These are phyloP conservation scores for Ascochyta clinopodiicola DNA, from an alignment of 2,329 filamentous ascomycete genomes.

Conservation along the genomic window DNA sequence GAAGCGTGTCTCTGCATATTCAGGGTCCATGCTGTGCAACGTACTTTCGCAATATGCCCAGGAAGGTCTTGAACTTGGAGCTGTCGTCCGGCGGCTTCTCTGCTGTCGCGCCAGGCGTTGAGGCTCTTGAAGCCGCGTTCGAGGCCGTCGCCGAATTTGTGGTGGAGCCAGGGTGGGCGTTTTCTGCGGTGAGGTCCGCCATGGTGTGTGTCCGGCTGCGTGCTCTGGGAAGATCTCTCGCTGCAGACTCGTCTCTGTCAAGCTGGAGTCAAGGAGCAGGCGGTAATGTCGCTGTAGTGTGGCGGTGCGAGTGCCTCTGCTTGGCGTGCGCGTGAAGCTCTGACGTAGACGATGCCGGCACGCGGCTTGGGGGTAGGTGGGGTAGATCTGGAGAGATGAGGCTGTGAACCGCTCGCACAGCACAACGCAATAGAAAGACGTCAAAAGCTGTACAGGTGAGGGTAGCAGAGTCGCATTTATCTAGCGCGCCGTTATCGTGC, in stretches of 20 bases:
- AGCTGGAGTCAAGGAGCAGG: constrained; percentile 5
- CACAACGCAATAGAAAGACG: not conserved
- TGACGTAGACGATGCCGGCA: constrained; percentile 38
- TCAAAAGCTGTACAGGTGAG: constrained; percentile 2
- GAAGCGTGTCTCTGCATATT: constrained; percentile 15
- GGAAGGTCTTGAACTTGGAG: constrained; percentile 87
- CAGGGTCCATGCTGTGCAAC: constrained; percentile 37
- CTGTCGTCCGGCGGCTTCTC: constrained; percentile 75
- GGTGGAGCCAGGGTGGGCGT: constrained; percentile 27
- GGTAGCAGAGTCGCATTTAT: constrained; percentile 16
- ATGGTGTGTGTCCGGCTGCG: constrained; percentile 24
- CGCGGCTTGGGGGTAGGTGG: constrained; percentile 19
- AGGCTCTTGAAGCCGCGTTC: constrained; percentile 44
- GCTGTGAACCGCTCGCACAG: constrained; percentile 7
- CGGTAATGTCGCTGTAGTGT: constrained; percentile 18
- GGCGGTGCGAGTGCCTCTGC: constrained; percentile 21
- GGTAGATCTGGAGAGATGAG: constrained; percentile 15
- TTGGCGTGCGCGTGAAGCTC: constrained; percentile 22
- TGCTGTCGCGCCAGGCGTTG: constrained; percentile 42
- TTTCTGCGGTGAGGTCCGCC: constrained; percentile 42
- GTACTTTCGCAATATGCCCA: constrained; percentile 87
- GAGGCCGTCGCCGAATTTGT: constrained; percentile 42
- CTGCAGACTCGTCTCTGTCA: constrained; percentile 5
- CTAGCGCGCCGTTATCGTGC: constrained; percentile 31
- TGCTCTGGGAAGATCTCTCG: constrained; percentile 1